Percentiles rank a stretch among this genome's conserved stretches.
phyloP scores from a whole-genome alignment of 2,329 filamentous ascomycete species.

The Calonectria multiphialidica region DNA sequence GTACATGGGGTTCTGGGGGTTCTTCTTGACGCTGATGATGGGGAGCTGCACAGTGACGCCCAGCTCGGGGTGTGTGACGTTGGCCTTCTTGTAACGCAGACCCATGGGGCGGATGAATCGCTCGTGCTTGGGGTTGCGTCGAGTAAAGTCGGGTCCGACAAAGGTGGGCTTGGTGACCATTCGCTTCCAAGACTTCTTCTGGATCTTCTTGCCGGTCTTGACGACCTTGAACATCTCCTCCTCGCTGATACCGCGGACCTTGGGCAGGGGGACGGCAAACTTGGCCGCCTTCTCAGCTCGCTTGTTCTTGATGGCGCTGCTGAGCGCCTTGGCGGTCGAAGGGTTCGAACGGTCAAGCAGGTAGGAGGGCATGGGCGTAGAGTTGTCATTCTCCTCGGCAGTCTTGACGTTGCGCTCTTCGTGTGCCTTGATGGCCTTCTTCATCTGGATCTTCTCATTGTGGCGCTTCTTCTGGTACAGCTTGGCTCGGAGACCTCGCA shows the following conservation, averaged over 20 bases:
- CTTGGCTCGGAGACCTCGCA: constrained; percentile 92
- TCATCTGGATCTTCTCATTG: constrained; percentile 99
- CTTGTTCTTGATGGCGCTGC: constrained; percentile 94
- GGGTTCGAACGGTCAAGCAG: constrained; percentile 85
- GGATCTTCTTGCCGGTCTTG: constrained; percentile 94
- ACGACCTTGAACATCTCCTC: constrained; percentile 99
- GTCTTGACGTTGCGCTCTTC: constrained; percentile 97
- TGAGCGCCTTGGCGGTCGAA: constrained; percentile 75
- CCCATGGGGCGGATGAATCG: constrained; percentile 65
- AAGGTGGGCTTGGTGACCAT: constrained; percentile 76
- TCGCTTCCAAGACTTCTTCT: constrained; percentile 84
- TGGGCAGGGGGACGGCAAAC: constrained; percentile 92
- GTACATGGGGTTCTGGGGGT: constrained; percentile 88
- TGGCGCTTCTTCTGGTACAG: constrained; percentile 92
- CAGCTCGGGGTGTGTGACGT: constrained; percentile 79
- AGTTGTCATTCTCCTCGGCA: constrained; percentile 81
- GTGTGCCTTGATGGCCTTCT: constrained; percentile 92
- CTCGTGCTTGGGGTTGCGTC: constrained; percentile 85
- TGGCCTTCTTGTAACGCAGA: constrained; percentile 64
- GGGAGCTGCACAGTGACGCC: constrained; percentile 90
- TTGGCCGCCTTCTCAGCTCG: constrained; percentile 92
- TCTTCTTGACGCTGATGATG: constrained; percentile 76
- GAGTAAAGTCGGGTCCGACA: constrained; percentile 90
- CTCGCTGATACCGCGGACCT: constrained; percentile 90
- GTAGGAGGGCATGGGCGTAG: constrained; percentile 89